These are phyloP conservation scores for Brassica incana DNA, from an alignment of 345 rosid genomes.

Conservation along the genomic window DNA sequence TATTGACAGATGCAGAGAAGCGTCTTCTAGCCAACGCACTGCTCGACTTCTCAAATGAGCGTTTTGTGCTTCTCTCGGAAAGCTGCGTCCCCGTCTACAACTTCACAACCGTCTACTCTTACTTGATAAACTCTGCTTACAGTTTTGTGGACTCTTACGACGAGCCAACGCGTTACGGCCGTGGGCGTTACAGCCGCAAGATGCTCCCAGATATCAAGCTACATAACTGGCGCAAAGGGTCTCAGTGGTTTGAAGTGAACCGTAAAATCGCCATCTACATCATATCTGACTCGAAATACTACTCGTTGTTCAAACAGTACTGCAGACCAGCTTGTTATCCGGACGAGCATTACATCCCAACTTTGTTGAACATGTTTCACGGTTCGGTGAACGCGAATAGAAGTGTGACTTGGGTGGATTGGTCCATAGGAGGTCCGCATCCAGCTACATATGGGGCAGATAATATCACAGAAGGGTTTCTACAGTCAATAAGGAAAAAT, in stretches of 20 bases:
- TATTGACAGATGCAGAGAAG: constrained; percentile 78
- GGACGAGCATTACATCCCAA: constrained; percentile 89
- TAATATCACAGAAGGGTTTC: constrained; percentile 62
- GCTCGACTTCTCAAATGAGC: constrained; percentile 82
- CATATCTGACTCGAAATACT: constrained; percentile 70
- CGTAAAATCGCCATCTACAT: constrained; percentile 64
- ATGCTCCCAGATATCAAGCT: constrained; percentile 83
- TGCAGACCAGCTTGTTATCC: constrained; percentile 95
- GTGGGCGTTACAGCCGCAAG: constrained; percentile 84
- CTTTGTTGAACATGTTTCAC: constrained; percentile 77
- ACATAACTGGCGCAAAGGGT: constrained; percentile 89
- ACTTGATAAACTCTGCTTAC: constrained; percentile 62
- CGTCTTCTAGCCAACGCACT: constrained; percentile 89
- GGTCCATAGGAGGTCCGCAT: constrained; percentile 91
- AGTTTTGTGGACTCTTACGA: constrained; percentile 91
- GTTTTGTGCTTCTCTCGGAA: constrained; percentile 89
- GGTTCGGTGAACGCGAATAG: constrained; percentile 70
- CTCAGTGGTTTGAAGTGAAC: constrained; percentile 91
- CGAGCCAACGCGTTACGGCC: constrained; percentile 83
- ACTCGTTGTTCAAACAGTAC: constrained; percentile 60
- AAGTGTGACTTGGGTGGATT: constrained; percentile 85
- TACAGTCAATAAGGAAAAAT: constrained; percentile 62
- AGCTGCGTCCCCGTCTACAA: constrained; percentile 91
- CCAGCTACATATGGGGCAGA: constrained; percentile 60
- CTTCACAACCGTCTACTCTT: constrained; percentile 74